Base-by-base conservation (phyloP, 2,329 filamentous ascomycete genomes). In the Aspergillus sp. region DNA sequence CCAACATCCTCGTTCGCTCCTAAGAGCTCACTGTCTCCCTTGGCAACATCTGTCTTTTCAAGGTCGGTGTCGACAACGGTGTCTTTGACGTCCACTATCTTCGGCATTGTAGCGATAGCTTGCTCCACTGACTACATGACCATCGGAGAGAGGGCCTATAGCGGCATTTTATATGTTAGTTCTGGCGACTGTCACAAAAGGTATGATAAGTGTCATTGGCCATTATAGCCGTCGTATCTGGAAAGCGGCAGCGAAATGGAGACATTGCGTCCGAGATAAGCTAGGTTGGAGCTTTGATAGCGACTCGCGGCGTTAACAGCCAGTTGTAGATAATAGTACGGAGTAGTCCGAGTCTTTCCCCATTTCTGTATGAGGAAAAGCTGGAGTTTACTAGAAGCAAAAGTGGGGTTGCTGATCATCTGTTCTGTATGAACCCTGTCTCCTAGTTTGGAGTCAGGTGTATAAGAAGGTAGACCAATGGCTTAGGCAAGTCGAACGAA, bases 1-100 rank as follows among this genome's bases (percentile, higher is more conserved):
- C 73, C 73, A 15, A 70, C 71, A 49, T 63, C 41, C 17, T 61
- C 59, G 7, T 19, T 49, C 1, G 59, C 51, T 23, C 61, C 61
- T n/a, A 61, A 30, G 5, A 55, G 38, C 25, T 58, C 58, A 21
- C 44, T 39, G 4, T 48, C 51, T 13, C 54, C 41, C 6, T 60
- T 61, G 13, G 39, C 39, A 5, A 57, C 23, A 21, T 57, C 58
- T 27, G 7, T 27, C 4, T 49, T 39, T 23, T 61, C 55, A 1
- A 21, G 50, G 23, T 59, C 19, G 6, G 10, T 5, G n/a, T 39
- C 23, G 21, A 38, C 32, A 41, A 54, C 39, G 13, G 15, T 44
- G 52, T 15, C 8, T 15, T 42, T 4, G 8, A 19, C 38, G 11
- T 25, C n/a, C 17, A 17, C n/a, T 36, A 47, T 47, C 10, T 55